phyloP scores from a whole-genome alignment of 139 green algal species.

The Tetratostichococcus sp. region DNA sequence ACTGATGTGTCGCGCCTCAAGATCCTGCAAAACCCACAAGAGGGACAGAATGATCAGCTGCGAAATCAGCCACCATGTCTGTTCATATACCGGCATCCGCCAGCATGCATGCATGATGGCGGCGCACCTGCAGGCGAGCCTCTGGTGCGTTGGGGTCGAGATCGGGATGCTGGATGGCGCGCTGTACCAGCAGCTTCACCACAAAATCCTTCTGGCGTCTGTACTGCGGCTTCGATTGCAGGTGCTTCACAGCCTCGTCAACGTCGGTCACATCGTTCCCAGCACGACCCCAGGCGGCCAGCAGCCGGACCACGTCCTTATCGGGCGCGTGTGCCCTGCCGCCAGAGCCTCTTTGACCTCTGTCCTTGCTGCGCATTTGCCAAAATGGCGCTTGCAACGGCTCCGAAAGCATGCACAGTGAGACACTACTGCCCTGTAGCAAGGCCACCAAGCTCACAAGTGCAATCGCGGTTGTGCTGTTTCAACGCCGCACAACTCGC shows the following conservation, averaged over 20 bases:
- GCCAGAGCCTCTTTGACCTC: neutral
- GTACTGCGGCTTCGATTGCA: conserved; percentile 69
- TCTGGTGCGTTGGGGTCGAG: conserved; percentile 29
- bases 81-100: neutral
- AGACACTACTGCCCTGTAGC: no score
- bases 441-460: no score
- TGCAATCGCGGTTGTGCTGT: no score
- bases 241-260: conserved; percentile 50
- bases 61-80: no score
- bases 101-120: neutral
- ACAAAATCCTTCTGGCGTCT: conserved; percentile 41
- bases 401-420: no score
- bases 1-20: neutral
- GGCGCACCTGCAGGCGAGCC: conserved; percentile 48
- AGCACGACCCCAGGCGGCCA: neutral
- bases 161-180: conserved; percentile 29
- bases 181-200: conserved; percentile 44
- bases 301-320: neutral
- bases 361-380: neutral
- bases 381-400: no score
- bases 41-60: no score
- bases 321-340: neutral
- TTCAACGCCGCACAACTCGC: no score
- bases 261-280: conserved; percentile 54
- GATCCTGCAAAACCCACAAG: neutral